Conservation (phyloP, 2,329 filamentous ascomycete species). For the Epichloe sylvatica region DNA sequence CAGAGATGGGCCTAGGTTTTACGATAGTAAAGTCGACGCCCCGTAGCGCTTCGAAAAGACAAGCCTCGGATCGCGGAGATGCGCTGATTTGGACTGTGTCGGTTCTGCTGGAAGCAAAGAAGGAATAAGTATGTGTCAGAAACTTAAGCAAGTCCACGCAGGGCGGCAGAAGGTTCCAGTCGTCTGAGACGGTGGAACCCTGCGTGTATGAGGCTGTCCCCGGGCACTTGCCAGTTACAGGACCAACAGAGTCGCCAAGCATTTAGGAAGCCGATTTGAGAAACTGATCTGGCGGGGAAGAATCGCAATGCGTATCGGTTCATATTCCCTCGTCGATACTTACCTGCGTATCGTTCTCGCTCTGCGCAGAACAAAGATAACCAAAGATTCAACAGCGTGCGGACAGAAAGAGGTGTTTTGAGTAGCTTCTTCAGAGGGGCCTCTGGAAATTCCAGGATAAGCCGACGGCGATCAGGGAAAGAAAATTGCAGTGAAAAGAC, state of each 20-base stretch:
- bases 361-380: not conserved
- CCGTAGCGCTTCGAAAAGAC: not conserved
- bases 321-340: not conserved
- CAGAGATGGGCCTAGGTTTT: not conserved
- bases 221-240: not conserved
- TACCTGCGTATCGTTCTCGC: not conserved
- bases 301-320: not conserved
- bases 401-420: not conserved
- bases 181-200: not conserved
- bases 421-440: not conserved
- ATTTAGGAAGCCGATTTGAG: not conserved
- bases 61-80: not conserved
- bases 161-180: not conserved
- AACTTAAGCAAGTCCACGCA: not conserved
- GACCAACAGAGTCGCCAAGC: not conserved
- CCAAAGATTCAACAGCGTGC: not conserved
- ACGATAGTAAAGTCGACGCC: conserved; percentile 2
- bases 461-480: not conserved
- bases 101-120: not conserved
- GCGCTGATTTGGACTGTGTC: not conserved
- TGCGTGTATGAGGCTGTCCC: not conserved
- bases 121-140: not conserved
- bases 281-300: not conserved
- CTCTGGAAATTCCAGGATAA: not conserved
- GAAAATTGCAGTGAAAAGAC: not conserved